Base-by-base conservation (phyloP, 208 protist genomes). In the Trichomonas tenax region DNA sequence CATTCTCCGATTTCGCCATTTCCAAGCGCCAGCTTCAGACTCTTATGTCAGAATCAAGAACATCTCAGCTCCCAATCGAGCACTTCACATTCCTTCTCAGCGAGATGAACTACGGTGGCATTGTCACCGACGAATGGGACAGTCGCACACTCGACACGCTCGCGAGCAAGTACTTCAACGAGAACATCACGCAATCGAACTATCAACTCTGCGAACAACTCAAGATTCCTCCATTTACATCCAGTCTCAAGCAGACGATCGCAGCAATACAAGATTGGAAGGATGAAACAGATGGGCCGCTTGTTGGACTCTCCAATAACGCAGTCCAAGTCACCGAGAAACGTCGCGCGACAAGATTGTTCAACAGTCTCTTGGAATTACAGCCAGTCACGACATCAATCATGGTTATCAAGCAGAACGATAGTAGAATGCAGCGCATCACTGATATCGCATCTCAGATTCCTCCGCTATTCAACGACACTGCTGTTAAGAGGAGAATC, bases 91-190 rank as follows among this genome's bases (percentile, higher is more conserved):
- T 99, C 98, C 98, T 99, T 40, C 99, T 99, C 98, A 98, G 99
- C 96, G 99, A 99, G 97, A 99, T 99, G 97, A 99, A 99, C 98
- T 99, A 99, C 97, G 99, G 99, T 41, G 99, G 99, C 31, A 99
- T 99, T 98, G 99, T 99, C 96, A 99, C 99, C 36, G 99, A 99
- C 97, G 98, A 99, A 97, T 99, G 98, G 98, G 99, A 99, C 97
- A 98, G 99, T 96, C 97, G 98, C 45, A 97, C 99, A 36, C 99
- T 98, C 97, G 98, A 98, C 97, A 98, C 98, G 14, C 99, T 99
- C 97, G 97, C 99, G 82, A 97, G 96, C 81, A 48, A 51, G n/a
- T 93, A 38, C 44, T 93, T 93, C 15, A 93, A 34, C 10, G n/a
- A 51, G n/a, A 41, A 58, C 45, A 93, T 58, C 17, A 51, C 44